Conservation (phyloP, 371 early-diverging fungal species). For the Rhizopus sp. region DNA sequence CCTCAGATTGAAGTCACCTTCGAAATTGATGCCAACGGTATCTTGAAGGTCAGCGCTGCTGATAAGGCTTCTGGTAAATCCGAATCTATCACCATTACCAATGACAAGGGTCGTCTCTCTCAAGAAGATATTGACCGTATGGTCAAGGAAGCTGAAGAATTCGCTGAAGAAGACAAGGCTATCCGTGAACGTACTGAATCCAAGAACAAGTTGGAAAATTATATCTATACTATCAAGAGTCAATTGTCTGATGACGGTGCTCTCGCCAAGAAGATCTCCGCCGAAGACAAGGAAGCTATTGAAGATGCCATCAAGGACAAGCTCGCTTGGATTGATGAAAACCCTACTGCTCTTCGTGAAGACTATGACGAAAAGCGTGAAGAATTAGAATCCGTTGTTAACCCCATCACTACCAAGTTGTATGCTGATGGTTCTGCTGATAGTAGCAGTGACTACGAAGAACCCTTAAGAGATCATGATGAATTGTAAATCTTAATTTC, state of each 20-base stretch:
- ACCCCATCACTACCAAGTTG: constrained; percentile 86
- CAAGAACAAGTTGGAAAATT: constrained; percentile 83
- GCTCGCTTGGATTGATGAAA: constrained; percentile 83
- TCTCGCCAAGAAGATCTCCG: constrained; percentile 74
- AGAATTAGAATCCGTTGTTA: constrained; percentile 83
- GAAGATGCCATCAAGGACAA: constrained; percentile 88
- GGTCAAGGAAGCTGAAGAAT: constrained; percentile 91
- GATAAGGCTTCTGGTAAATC: constrained; percentile 96
- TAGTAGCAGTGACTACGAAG: constrained; percentile 55
- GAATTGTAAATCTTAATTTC: constrained; percentile 59
- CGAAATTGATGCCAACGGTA: constrained; percentile 98
- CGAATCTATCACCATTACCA: constrained; percentile 93
- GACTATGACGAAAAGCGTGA: constrained; percentile 82
- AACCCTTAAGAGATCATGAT: constrained; percentile 73
- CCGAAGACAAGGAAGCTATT: constrained; percentile 83
- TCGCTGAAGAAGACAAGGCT: constrained; percentile 85
- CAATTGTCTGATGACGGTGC: constrained; percentile 75
- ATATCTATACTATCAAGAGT: constrained; percentile 79
- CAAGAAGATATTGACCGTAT: constrained; percentile 96
- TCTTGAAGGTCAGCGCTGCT: constrained; percentile 95
- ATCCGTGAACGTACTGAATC: constrained; percentile 87
- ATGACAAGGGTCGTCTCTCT: constrained; percentile 94
- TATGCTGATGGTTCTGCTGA: constrained; percentile 65
- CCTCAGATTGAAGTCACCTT: constrained; percentile 94
- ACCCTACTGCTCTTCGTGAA: constrained; percentile 68